Evolutionary conservation across 2,329 filamentous ascomycete species (phyloP).

Genomic region (Davidsoniella eucalypti): DNA sequence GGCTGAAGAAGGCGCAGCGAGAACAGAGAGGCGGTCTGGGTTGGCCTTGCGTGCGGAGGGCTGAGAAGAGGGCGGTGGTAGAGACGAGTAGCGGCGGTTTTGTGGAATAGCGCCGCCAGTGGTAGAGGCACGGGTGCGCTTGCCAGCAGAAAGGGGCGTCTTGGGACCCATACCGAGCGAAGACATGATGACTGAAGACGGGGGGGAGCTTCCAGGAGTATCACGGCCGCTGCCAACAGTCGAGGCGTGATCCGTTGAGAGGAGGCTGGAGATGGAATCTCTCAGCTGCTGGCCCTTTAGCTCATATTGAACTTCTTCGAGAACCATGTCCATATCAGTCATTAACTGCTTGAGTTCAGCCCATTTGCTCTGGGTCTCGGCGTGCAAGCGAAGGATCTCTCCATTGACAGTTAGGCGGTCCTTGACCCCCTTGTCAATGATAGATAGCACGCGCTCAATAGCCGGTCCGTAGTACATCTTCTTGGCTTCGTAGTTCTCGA

Average conservation of each 20-base stretch:
- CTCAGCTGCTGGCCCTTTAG: slow-evolving; percentile 58
- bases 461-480: slow-evolving; percentile 87
- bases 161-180: slow-evolving; percentile 31
- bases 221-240: slow-evolving; percentile 47
- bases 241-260: slow-evolving; percentile 64
- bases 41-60: slow-evolving; percentile 27
- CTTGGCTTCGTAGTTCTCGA: slow-evolving; percentile 89
- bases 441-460: slow-evolving; percentile 75
- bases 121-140: slow-evolving; percentile 32
- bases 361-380: slow-evolving; percentile 74
- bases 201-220: slow-evolving; percentile 51
- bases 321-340: slow-evolving; percentile 52
- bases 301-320: slow-evolving; percentile 56
- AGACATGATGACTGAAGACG: slow-evolving; percentile 45
- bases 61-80: slow-evolving; percentile 26
- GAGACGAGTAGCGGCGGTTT: slow-evolving; percentile 29
- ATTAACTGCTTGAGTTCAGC: slow-evolving; percentile 60
- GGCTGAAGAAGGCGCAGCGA: slow-evolving; percentile 34
- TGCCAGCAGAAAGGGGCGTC: slow-evolving; percentile 27
- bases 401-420: slow-evolving; percentile 94
- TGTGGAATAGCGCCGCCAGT: slow-evolving; percentile 24
- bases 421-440: slow-evolving; percentile 90
- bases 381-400: slow-evolving; percentile 73
- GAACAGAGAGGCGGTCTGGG: slow-evolving; percentile 29
- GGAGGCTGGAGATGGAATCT: slow-evolving; percentile 77